A percentile compares a stretch with the other conserved stretches of the same genome.
Evolutionary conservation across 257 asterid species (phyloP).

Genomic region (Primulina tabacum): DNA sequence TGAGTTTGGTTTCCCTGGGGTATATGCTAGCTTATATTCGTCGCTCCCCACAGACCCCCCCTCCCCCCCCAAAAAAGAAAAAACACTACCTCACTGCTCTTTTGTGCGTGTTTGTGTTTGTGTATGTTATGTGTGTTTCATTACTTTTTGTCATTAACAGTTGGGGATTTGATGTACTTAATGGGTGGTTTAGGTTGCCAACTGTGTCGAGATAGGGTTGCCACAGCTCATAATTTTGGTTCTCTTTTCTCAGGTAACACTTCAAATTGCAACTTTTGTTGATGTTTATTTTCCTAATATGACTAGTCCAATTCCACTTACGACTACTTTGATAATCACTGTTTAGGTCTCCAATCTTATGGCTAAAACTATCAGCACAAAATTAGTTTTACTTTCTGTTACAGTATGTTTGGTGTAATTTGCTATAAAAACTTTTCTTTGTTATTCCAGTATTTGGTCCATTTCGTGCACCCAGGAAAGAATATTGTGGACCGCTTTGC

Average conservation of each 20-base stretch:
- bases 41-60: background rate
- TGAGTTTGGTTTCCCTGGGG: background rate
- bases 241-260: slow-evolving; percentile 17
- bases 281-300: background rate
- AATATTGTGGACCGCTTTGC: background rate
- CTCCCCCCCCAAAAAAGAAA: background rate
- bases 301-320: background rate
- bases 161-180: background rate
- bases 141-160: background rate
- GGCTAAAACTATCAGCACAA: background rate
- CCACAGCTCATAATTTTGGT: slow-evolving; percentile 14
- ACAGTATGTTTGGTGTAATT: background rate
- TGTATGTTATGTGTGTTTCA: background rate
- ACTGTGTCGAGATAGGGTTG: slow-evolving; percentile 17
- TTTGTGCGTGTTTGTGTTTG: background rate
- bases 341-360: background rate
- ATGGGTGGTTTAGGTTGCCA: slow-evolving; percentile 13
- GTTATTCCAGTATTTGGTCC: background rate
- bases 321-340: background rate
- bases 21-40: too few species aligned
- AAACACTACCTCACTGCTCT: background rate
- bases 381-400: background rate
- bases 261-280: background rate
- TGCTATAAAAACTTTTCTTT: background rate
- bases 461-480: background rate